Percentiles rank a stretch among this genome's conserved stretches.
Conservation (phyloP, 1,139 yeast species). For the Spathaspora sp. region DNA sequence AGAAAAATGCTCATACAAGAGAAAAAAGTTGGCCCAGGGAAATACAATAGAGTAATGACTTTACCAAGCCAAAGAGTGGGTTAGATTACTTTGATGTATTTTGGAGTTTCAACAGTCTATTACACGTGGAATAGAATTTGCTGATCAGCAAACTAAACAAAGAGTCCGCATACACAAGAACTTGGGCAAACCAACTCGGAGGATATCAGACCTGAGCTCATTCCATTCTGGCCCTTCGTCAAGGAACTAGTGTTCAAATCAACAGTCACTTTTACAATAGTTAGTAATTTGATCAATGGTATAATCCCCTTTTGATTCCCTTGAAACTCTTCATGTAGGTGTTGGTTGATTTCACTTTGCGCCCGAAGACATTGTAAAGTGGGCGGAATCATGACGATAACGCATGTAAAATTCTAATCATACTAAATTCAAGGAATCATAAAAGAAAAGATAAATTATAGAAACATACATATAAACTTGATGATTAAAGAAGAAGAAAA, state of each 20-base stretch:
- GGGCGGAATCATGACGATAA: constrained; percentile 45
- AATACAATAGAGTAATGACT: no score
- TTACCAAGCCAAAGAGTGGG: no score
- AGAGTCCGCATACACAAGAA: no score
- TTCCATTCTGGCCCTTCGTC: no score
- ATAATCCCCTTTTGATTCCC: neutral
- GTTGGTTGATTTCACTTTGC: constrained; percentile 42
- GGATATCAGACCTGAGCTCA: no score
- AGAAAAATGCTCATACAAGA: neutral
- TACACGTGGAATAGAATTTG: no score
- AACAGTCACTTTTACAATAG: constrained; percentile 1
- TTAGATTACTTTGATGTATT: neutral
- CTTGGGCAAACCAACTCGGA: no score
- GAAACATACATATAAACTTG: constrained; percentile 2
- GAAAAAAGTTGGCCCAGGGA: neutral
- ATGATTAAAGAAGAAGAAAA: neutral
- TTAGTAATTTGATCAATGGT: neutral
- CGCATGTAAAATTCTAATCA: constrained; percentile 34
- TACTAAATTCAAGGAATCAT: constrained; percentile 7
- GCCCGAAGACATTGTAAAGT: constrained; percentile 31
- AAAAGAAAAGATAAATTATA: neutral
- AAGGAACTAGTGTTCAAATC: no score
- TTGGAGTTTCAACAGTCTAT: no score
- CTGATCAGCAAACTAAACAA: no score
- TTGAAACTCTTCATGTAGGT: constrained; percentile 30